phyloP scores from a whole-genome alignment of 192 early-diverging fungal species.

The Coemansia sp. region DNA sequence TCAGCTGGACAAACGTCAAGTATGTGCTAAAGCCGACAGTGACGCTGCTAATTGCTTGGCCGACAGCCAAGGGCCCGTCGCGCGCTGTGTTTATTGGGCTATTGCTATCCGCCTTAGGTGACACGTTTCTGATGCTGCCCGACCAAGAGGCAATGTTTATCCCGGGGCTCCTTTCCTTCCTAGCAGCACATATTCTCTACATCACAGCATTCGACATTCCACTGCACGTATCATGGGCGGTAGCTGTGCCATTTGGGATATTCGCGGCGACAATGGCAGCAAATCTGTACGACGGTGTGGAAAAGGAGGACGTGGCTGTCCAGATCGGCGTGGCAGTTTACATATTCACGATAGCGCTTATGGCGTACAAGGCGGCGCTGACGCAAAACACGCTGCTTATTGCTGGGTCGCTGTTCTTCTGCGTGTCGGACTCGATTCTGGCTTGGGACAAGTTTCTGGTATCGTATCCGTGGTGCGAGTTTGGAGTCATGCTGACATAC shows the following conservation, averaged over 20 bases:
- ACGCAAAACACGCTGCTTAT: slow-evolving; percentile 21
- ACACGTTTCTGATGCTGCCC: slow-evolving; percentile 38
- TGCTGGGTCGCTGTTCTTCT: slow-evolving; percentile 38
- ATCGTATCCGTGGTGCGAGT: slow-evolving; percentile 31
- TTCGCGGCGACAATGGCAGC: slow-evolving; percentile 30
- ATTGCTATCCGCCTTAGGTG: slow-evolving; percentile 35
- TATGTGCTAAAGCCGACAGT: slow-evolving; percentile 41
- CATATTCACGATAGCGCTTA: slow-evolving; percentile 24
- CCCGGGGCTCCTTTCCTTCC: slow-evolving; percentile 39
- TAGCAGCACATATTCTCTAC: slow-evolving; percentile 40
- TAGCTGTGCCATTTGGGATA: slow-evolving; percentile 15
- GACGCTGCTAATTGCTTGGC: slow-evolving; percentile 38
- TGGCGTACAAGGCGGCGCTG: slow-evolving; percentile 43
- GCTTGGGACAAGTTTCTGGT: slow-evolving; percentile 42
- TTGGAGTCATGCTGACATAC: slow-evolving; percentile 44
- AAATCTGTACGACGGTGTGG: slow-evolving; percentile 21
- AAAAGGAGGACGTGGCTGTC: slow-evolving; percentile 23
- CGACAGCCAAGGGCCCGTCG: slow-evolving; percentile 4
- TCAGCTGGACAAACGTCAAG: slow-evolving; percentile 21
- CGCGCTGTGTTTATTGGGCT: slow-evolving; percentile 24
- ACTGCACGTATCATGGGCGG: slow-evolving; percentile 20
- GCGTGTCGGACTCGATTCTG: slow-evolving; percentile 46
- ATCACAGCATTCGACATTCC: slow-evolving; percentile 18
- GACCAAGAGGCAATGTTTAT: slow-evolving; percentile 32
- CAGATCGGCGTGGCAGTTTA: slow-evolving; percentile 40